phyloP scores from a whole-genome alignment of 1,139 yeast species.

The Zygosaccharomyces sapae region DNA sequence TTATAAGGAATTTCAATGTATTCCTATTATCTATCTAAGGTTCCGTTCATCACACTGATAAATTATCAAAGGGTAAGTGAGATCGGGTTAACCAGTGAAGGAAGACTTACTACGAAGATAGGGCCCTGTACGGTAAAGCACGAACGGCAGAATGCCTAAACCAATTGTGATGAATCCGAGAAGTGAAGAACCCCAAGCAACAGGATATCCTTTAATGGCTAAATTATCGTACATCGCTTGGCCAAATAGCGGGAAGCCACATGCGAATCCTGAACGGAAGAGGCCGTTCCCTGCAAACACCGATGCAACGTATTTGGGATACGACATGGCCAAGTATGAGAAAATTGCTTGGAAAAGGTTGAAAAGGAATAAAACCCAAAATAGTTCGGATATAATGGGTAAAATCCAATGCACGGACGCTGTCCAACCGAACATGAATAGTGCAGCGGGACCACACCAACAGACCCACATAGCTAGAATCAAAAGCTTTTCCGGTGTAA shows the following conservation, averaged over 20 bases:
- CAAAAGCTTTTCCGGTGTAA: constrained; percentile 41
- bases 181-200: constrained; percentile 53
- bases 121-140: constrained; percentile 48
- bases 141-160: constrained; percentile 47
- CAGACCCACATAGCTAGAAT: constrained; percentile 45
- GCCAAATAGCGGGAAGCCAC: constrained; percentile 61
- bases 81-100: constrained; percentile 33
- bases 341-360: constrained; percentile 40
- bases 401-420: constrained; percentile 43
- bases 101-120: constrained; percentile 46
- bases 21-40: neutral
- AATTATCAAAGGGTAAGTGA: neutral
- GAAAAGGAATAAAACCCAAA: constrained; percentile 40
- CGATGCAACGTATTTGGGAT: constrained; percentile 47
- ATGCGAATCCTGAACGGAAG: constrained; percentile 50
- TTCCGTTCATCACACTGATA: neutral
- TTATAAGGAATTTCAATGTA: too few species aligned
- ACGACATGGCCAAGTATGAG: constrained; percentile 34
- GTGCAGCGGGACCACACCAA: constrained; percentile 42
- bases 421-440: constrained; percentile 50
- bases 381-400: constrained; percentile 41
- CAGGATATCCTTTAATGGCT: constrained; percentile 46
- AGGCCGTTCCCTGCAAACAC: constrained; percentile 56
- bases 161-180: constrained; percentile 43
- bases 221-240: constrained; percentile 47